Evolutionary conservation across 352 stramenopile genomes (phyloP).

Genomic region (Phytophthora podocarpi): DNA sequence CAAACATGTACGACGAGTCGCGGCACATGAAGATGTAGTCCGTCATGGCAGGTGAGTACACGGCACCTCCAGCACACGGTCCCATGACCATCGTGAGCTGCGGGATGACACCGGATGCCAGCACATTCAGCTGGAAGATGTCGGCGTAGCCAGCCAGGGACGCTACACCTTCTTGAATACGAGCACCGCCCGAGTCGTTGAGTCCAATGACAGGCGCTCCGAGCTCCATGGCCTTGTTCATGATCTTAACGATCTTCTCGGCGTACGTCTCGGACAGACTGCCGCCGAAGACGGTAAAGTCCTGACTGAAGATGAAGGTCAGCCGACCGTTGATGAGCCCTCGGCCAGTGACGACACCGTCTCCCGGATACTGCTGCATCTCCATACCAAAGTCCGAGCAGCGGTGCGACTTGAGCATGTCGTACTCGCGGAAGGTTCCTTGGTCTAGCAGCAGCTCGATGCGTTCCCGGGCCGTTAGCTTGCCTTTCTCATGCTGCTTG

Average conservation of each 20-base stretch:
- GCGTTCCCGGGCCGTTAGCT: constrained; percentile 96
- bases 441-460: constrained; percentile 95
- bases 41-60: constrained; percentile 98
- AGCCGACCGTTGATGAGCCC: constrained; percentile 95
- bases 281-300: constrained; percentile 99
- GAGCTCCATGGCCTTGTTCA: constrained; percentile 97
- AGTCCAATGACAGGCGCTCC: constrained; percentile 97
- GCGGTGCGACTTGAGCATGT: constrained; percentile 96
- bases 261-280: constrained; percentile 96
- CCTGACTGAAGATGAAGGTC: constrained; percentile 97
- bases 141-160: constrained; percentile 98
- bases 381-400: constrained; percentile 98
- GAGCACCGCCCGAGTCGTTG: constrained; percentile 97
- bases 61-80: constrained; percentile 94
- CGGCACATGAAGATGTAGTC: constrained; percentile 99
- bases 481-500: constrained; percentile 95
- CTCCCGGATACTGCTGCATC: constrained; percentile 89
- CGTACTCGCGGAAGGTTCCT: constrained; percentile 96
- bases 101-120: constrained; percentile 93
- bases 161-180: constrained; percentile 98
- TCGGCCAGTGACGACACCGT: constrained; percentile 96
- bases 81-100: constrained; percentile 99
- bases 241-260: constrained; percentile 99
- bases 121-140: constrained; percentile 98
- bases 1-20: constrained; percentile 99